Evolutionary conservation across 2,329 filamentous ascomycete species (phyloP).

Genomic region (Penicillium vulpinum): DNA sequence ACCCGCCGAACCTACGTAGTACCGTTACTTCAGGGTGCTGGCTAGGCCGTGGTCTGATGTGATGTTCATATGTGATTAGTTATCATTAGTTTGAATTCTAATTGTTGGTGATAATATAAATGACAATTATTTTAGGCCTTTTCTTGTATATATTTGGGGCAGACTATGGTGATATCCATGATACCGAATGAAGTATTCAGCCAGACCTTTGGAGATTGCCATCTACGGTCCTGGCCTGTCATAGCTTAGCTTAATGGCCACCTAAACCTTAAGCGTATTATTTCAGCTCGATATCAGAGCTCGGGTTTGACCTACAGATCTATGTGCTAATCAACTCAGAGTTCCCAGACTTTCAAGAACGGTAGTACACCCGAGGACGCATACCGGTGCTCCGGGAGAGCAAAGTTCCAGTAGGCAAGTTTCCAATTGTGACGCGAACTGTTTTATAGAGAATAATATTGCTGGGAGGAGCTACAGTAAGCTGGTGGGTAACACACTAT

Average conservation of each 20-base stretch:
- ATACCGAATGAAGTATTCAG: neutral
- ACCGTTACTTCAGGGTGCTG: neutral
- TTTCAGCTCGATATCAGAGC: neutral
- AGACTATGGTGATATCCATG: neutral
- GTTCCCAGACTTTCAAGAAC: neutral
- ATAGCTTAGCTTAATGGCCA: neutral
- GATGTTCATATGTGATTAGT: neutral
- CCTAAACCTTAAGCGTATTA: neutral
- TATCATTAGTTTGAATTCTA: neutral
- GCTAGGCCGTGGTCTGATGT: neutral
- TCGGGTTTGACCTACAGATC: neutral
- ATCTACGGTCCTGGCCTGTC: neutral
- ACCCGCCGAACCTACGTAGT: conserved; percentile 1
- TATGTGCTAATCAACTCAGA: neutral
- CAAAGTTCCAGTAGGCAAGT: neutral
- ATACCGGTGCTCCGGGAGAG: neutral
- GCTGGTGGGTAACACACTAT: neutral
- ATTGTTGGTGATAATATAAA: neutral
- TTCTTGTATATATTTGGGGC: neutral
- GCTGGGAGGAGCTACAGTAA: neutral
- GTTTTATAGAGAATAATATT: neutral
- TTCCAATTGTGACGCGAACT: neutral
- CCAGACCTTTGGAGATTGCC: neutral
- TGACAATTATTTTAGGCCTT: neutral
- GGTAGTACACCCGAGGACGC: neutral